These are phyloP conservation scores for Botrytis byssoidea DNA, from an alignment of 2,329 filamentous ascomycete species.

Conservation along the genomic window DNA sequence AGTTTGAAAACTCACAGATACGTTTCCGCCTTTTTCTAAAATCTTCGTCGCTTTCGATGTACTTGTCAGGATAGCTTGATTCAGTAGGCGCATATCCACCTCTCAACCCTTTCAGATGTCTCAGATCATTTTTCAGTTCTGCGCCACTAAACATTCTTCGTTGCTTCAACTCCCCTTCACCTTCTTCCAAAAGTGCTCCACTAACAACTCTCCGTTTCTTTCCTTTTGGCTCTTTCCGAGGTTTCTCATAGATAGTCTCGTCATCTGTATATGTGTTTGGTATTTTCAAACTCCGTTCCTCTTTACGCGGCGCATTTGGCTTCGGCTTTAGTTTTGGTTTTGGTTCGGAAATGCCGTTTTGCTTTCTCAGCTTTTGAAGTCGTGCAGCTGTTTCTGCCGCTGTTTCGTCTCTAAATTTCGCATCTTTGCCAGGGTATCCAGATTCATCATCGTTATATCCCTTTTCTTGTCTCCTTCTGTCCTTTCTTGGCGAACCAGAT, in stretches of 20 bases:
- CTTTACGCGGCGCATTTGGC: constrained; percentile 16
- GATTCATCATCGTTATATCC: constrained; percentile 15
- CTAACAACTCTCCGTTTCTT: constrained; percentile 62
- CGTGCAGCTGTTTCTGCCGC: constrained; percentile 12
- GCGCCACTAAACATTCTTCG: constrained; percentile 44
- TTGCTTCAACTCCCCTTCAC: constrained; percentile 50
- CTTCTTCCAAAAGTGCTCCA: constrained; percentile 68
- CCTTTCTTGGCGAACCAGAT: background rate
- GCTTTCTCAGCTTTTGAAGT: background rate
- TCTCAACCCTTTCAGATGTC: constrained; percentile 46
- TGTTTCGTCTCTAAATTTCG: background rate
- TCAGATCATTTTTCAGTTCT: constrained; percentile 42
- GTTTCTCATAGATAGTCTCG: constrained; percentile 27
- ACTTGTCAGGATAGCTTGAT: constrained; percentile 14
- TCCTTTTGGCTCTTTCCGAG: constrained; percentile 33
- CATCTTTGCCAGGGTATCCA: constrained; percentile 3
- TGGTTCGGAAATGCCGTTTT: constrained; percentile 1
- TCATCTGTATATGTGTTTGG: constrained; percentile 28
- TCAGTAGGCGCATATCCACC: constrained; percentile 19
- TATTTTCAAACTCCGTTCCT: background rate
- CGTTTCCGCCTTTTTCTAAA: constrained; percentile 53
- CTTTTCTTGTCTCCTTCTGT: constrained; percentile 5
- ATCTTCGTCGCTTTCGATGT: constrained; percentile 19
- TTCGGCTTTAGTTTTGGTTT: background rate
- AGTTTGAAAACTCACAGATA: constrained; percentile 50